Evolutionary conservation across 1,139 yeast genomes (phyloP).

Genomic region (Taphrina populina): DNA sequence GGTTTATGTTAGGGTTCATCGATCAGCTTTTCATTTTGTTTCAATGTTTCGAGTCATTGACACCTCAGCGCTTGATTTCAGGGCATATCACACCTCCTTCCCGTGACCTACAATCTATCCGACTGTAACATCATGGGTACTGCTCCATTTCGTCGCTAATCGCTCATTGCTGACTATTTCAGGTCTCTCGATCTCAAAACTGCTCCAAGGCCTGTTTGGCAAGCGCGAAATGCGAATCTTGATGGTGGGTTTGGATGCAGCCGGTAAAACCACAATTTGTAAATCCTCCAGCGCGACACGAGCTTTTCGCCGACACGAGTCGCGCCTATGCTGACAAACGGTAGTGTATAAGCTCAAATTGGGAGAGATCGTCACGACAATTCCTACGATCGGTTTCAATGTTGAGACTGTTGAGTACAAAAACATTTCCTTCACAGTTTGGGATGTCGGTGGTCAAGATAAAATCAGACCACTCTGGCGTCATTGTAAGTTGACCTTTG

Average conservation of each 20-base stretch:
- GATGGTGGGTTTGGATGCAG: conserved; percentile 72
- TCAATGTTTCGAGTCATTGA: conserved; percentile 13
- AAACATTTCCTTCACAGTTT: conserved; percentile 89
- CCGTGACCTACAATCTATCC: too few species aligned
- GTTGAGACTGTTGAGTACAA: conserved; percentile 89
- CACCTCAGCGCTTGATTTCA: conserved; percentile 12
- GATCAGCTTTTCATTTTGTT: conserved; percentile 17
- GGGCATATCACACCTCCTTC: conserved; percentile 15
- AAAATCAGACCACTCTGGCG: conserved; percentile 95
- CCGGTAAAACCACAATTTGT: conserved; percentile 59
- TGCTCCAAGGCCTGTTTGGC: conserved; percentile 73
- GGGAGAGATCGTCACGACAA: conserved; percentile 90
- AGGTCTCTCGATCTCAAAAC: conserved; percentile 83
- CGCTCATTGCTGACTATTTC: not conserved
- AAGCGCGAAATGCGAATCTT: conserved; percentile 74
- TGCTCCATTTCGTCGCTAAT: not conserved
- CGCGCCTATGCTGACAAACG: not conserved
- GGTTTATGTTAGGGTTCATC: conserved; percentile 15
- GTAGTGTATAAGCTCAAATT: conserved; percentile 50
- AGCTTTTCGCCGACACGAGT: not conserved
- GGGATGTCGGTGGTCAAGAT: conserved; percentile 99
- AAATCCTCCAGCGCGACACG: not conserved
- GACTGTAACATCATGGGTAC: conserved; percentile 19
- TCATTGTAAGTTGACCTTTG: conserved; percentile 51
- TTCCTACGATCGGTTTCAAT: conserved; percentile 87